Evolutionary conservation across 148 eudicot species (phyloP), one percentile per base, ranked within the genome.

Genomic region (Camellia sinensis): DNA sequence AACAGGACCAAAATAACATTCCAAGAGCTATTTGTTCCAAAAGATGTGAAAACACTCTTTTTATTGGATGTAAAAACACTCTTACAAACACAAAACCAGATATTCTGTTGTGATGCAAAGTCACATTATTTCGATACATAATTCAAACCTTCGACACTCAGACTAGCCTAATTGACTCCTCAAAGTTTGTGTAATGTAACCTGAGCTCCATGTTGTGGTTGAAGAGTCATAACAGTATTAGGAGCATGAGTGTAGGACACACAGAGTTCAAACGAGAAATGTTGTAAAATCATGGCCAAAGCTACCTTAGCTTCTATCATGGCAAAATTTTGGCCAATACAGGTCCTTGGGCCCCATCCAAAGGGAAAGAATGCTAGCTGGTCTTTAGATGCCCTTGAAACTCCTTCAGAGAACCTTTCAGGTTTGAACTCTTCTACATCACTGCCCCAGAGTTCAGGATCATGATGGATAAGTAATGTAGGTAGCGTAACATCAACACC

Each of bases 141-240:
- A 21, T 53, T 52, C 15, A 71, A 46, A 72, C n/a, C 14, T 11
- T 72, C 10, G 9, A 68, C 12, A 48, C 4, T 6, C 22, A 53
- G 13, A 21, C 3, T 19, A 52, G 75, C 57, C 4, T 72, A 19
- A 43, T 5, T 50, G 50, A 52, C 2, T 50, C 2, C 11, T 68
- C 66, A 37, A 41, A 85, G 65, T 52, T 17, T 80, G 56, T 81
- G 85, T 21, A 90, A 62, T 10, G 61, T 76, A 63, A 90, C 50
- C n/a, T 79, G 93, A 84, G 91, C 91, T 81, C 88, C 91, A 85
- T 88, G 86, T 66, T 88, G 91, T 7, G 90, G 91, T 65, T 87
- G 91, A 81, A 90, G 89, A 80, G 85, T 85, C 83, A 87, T 81
- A 40, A 83, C 85, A 50, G 87, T 84, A 73, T 84, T 66, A 53